Conservation (phyloP, 192 early-diverging fungal species). For the Rhizophagus clarus region DNA sequence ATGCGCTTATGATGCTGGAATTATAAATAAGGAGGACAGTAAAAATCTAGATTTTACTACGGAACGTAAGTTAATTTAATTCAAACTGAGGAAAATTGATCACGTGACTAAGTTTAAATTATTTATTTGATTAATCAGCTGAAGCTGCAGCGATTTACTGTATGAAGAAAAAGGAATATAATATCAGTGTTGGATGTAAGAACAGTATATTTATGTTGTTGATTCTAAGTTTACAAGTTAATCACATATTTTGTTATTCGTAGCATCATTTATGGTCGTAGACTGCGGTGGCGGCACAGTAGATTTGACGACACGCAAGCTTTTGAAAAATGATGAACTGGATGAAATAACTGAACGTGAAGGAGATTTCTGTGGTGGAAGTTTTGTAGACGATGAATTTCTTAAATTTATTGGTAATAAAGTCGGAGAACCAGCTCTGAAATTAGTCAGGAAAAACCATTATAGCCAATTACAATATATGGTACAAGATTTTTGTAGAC, state of each 20-base stretch:
- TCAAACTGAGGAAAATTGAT: too few relatives aligned
- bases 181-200: neutral
- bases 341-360: conserved; percentile 1
- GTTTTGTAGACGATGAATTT: conserved; percentile 22
- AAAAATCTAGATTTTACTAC: neutral
- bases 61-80: neutral
- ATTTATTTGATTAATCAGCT: neutral
- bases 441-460: neutral
- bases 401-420: conserved; percentile 16
- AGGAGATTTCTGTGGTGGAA: conserved; percentile 13
- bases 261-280: conserved; percentile 56
- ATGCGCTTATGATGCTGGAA: conserved; percentile 50
- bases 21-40: conserved; percentile 36
- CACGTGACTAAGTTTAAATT: too few relatives aligned
- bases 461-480: conserved; percentile 24
- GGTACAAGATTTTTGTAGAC: neutral
- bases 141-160: conserved; percentile 17
- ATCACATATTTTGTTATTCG: neutral
- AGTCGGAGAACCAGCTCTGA: neutral
- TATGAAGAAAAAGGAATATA: neutral
- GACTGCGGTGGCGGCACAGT: conserved; percentile 63
- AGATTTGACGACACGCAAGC: conserved; percentile 45
- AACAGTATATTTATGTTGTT: neutral
- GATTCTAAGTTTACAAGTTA: neutral
- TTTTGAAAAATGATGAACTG: neutral